Evolutionary conservation across 768 basidiomycete genomes (phyloP).

Genomic region (Boletus subparvulus): DNA sequence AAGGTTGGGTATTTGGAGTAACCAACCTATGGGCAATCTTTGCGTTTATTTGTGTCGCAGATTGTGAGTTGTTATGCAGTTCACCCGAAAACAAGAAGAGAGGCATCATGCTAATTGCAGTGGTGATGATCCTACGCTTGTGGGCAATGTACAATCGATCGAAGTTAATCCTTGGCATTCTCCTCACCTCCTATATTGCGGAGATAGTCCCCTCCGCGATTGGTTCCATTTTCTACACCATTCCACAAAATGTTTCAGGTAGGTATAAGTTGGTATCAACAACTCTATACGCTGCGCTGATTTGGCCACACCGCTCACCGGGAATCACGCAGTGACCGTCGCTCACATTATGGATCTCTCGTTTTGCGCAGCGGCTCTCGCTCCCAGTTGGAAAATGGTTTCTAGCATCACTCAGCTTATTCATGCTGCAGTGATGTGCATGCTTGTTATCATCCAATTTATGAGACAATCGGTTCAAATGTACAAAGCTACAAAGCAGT

Average conservation of each 20-base stretch:
- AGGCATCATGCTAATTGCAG: neutral
- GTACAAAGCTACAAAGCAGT: neutral
- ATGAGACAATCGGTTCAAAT: neutral
- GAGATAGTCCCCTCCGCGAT: neutral
- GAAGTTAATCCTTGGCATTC: neutral
- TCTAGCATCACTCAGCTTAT: neutral
- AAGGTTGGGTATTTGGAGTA: neutral
- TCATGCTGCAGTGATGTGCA: neutral
- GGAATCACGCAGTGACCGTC: neutral
- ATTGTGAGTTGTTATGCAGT: neutral
- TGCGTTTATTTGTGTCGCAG: neutral
- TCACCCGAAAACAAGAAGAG: too few species aligned
- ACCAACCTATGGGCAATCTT: neutral
- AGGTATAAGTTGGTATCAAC: neutral
- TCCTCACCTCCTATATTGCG: neutral
- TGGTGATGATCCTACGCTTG: neutral
- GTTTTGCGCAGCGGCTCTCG: neutral
- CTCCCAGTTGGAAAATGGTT: neutral
- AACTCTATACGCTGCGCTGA: too few species aligned
- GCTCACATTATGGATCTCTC: neutral
- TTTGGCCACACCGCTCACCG: neutral
- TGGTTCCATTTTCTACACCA: too few species aligned
- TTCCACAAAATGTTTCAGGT: neutral
- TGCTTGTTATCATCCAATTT: neutral
- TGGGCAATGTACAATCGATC: slow-evolving; percentile 12